Evolutionary conservation across 2,329 filamentous ascomycete genomes (phyloP).

Genomic region (Dothideomycetes sp.): DNA sequence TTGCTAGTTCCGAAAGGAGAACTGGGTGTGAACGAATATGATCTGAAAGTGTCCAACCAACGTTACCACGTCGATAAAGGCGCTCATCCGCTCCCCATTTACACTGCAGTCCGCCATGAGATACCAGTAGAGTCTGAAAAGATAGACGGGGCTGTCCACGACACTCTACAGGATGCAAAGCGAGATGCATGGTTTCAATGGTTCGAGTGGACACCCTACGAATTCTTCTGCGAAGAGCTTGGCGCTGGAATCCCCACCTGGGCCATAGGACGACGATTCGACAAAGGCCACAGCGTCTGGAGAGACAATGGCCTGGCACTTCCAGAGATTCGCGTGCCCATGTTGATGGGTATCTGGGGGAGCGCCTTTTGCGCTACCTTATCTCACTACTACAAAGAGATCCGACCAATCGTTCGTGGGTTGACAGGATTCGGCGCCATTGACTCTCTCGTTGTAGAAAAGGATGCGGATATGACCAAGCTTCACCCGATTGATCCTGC

Average conservation of each 20-base stretch:
- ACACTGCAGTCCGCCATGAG: conserved; percentile 90
- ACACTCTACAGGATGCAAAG: conserved; percentile 32
- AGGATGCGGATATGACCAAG: conserved; percentile 75
- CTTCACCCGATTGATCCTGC: conserved; percentile 93
- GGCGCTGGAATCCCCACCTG: conserved; percentile 87
- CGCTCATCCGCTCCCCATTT: conserved; percentile 80
- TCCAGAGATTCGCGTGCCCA: conserved; percentile 72
- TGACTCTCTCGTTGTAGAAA: conserved; percentile 71
- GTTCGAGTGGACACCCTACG: conserved; percentile 92
- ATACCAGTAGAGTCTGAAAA: conserved; percentile 56
- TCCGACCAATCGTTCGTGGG: conserved; percentile 68
- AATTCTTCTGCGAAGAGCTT: conserved; percentile 91
- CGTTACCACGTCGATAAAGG: conserved; percentile 64
- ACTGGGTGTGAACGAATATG: conserved; percentile 59
- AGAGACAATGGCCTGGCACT: conserved; percentile 56
- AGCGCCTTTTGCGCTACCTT: conserved; percentile 93
- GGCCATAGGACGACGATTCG: conserved; percentile 77
- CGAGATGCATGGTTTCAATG: conserved; percentile 89
- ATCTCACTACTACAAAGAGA: conserved; percentile 90
- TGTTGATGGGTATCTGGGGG: conserved; percentile 90
- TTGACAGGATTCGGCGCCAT: conserved; percentile 63
- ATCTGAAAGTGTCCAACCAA: conserved; percentile 89
- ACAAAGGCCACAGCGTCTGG: conserved; percentile 55
- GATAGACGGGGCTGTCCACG: conserved; percentile 18
- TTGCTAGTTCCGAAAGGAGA: conserved; percentile 81